Evolutionary conservation across 2,329 filamentous ascomycete species (phyloP).

Genomic region (Paraphaeosphaeria minitans): DNA sequence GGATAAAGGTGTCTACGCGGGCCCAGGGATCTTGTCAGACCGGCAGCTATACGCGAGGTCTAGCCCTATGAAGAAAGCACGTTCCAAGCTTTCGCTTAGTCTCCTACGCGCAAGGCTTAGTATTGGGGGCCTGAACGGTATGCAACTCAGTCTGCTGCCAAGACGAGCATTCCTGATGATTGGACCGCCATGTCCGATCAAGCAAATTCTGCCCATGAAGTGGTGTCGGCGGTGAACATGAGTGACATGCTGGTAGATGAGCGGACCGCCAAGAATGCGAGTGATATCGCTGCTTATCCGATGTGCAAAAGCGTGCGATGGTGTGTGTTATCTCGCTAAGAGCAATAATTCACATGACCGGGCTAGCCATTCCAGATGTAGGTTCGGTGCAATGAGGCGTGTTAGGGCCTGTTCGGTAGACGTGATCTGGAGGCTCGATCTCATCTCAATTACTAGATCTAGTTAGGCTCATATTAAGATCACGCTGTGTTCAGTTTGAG

Average conservation of each 20-base stretch:
- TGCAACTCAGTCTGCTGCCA: slow-evolving; percentile 1
- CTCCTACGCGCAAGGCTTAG: slow-evolving; percentile 6
- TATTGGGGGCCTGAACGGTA: slow-evolving; percentile 4
- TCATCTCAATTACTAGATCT: too few species aligned
- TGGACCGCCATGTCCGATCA: slow-evolving; percentile 8
- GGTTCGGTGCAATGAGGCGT: not conserved
- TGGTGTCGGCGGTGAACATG: slow-evolving; percentile 21
- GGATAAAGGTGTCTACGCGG: slow-evolving; percentile 2
- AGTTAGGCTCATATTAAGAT: too few species aligned
- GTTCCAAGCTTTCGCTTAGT: slow-evolving; percentile 6
- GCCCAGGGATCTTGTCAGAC: not conserved
- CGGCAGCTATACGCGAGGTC: not conserved
- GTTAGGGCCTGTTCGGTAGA: too few species aligned
- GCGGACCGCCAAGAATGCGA: slow-evolving; percentile 17
- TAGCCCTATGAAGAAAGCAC: not conserved
- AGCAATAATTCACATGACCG: not conserved
- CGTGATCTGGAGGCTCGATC: too few species aligned
- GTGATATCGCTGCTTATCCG: slow-evolving; percentile 10
- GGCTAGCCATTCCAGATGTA: not conserved
- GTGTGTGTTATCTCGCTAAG: not conserved
- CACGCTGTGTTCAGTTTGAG: too few species aligned
- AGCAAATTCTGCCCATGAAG: slow-evolving; percentile 1
- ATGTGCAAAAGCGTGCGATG: not conserved
- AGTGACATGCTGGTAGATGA: slow-evolving; percentile 22
- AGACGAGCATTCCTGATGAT: not conserved